A percentile compares a stretch with the other conserved stretches of the same genome.
Conservation (phyloP, 108 stramenopile genomes). For the Tribonema minus region DNA sequence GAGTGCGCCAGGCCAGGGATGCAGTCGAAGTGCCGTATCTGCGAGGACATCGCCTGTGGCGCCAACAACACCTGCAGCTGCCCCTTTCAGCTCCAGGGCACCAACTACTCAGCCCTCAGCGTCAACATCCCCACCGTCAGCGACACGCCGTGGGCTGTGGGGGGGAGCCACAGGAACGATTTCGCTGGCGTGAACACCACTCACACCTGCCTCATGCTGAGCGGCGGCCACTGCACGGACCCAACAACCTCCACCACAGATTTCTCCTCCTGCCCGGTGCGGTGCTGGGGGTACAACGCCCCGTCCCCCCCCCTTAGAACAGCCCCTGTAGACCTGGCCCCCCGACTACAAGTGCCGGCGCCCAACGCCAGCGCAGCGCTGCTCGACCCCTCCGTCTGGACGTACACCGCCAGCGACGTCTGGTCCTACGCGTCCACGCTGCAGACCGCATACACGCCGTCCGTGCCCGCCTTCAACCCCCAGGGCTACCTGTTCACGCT, state of each 20-base stretch:
- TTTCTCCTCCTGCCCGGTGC: too few species aligned
- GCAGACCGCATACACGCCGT: neutral
- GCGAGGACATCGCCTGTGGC: conserved; percentile 70
- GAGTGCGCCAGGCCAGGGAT: conserved; percentile 63
- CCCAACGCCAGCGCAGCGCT: too few species aligned
- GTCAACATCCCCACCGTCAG: conserved; percentile 64
- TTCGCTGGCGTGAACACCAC: conserved; percentile 61
- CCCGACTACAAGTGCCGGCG: too few species aligned
- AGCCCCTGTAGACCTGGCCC: too few species aligned
- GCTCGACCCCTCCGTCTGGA: too few species aligned
- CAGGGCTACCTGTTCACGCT: conserved; percentile 49
- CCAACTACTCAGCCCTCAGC: conserved; percentile 47
- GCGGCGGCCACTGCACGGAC: conserved; percentile 48
- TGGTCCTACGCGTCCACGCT: neutral
- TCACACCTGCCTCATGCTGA: conserved; percentile 69
- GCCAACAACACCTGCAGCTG: conserved; percentile 35
- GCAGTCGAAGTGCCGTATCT: conserved; percentile 69
- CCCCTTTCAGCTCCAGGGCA: conserved; percentile 72
- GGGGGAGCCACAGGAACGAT: conserved; percentile 70
- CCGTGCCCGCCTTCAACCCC: conserved; percentile 52
- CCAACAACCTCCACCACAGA: too few species aligned
- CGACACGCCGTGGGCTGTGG: conserved; percentile 77
- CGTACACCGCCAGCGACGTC: neutral
- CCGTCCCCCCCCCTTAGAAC: too few species aligned
- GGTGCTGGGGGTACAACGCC: neutral